phyloP scores from a whole-genome alignment of 1,139 yeast genomes.

The Saccharomyces uvarum region DNA sequence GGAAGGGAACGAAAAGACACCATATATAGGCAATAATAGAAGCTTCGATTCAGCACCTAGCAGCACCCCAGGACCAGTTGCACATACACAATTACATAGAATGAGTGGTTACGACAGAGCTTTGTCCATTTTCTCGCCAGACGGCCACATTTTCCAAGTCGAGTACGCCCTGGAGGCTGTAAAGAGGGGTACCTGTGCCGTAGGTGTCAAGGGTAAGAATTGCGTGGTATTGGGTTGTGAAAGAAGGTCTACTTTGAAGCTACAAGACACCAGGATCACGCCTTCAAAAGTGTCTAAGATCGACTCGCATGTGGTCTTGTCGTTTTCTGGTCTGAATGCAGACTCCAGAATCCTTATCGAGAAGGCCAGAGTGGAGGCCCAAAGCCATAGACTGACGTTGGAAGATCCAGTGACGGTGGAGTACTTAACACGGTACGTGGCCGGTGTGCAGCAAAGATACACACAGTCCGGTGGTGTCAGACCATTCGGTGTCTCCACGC shows the following conservation, averaged over 20 bases:
- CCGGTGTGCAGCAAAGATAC: slow-evolving; percentile 93
- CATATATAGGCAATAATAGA: background rate
- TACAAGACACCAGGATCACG: slow-evolving; percentile 93
- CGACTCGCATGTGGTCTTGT: slow-evolving; percentile 83
- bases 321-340: slow-evolving; percentile 96
- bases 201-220: slow-evolving; percentile 86
- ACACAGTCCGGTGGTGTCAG: slow-evolving; percentile 98
- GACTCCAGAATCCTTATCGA: slow-evolving; percentile 93
- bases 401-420: slow-evolving; percentile 93
- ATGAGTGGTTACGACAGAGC: slow-evolving; percentile 99
- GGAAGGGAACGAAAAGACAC: background rate
- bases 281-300: slow-evolving; percentile 89
- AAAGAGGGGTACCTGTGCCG: slow-evolving; percentile 96
- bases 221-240: slow-evolving; percentile 94
- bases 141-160: slow-evolving; percentile 98
- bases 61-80: background rate
- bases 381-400: slow-evolving; percentile 84
- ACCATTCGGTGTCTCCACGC: slow-evolving; percentile 92
- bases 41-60: background rate
- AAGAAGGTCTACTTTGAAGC: slow-evolving; percentile 86
- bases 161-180: slow-evolving; percentile 98
- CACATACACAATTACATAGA: slow-evolving; percentile 1
- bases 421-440: slow-evolving; percentile 86
- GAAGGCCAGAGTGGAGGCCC: slow-evolving; percentile 94
- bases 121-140: slow-evolving; percentile 96